A percentile compares a stretch with the other conserved stretches of the same genome.
These are phyloP conservation scores for Aspergillus caelatus DNA, from an alignment of 2,329 filamentous ascomycete species.

Conservation along the genomic window DNA sequence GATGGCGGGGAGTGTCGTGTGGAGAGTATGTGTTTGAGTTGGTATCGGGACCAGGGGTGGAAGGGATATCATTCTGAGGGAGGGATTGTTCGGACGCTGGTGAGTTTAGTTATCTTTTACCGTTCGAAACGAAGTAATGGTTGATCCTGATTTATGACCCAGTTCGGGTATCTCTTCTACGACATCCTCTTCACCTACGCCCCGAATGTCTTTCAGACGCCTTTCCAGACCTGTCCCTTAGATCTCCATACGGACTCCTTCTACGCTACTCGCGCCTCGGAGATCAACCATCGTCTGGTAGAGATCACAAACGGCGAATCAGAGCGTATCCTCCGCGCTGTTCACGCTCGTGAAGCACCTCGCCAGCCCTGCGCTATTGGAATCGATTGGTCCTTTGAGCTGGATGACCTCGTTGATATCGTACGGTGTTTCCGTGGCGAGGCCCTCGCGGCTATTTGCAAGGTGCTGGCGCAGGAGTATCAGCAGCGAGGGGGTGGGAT, in stretches of 20 bases:
- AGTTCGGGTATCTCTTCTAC: constrained; percentile 84
- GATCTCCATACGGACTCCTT: constrained; percentile 94
- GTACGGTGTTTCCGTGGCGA: constrained; percentile 76
- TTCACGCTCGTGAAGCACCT: constrained; percentile 70
- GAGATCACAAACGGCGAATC: constrained; percentile 85
- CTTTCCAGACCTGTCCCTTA: constrained; percentile 89
- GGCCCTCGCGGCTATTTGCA: constrained; percentile 81
- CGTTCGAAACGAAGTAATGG: not conserved
- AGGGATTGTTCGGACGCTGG: constrained; percentile 83
- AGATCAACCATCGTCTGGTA: constrained; percentile 85
- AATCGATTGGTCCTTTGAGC: constrained; percentile 83
- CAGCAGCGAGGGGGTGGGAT: constrained; percentile 81
- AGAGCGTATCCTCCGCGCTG: constrained; percentile 63
- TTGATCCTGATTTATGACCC: not conserved
- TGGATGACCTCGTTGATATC: constrained; percentile 78
- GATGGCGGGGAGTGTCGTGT: constrained; percentile 78
- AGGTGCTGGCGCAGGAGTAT: constrained; percentile 95
- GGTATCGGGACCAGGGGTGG: constrained; percentile 82
- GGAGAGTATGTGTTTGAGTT: constrained; percentile 89
- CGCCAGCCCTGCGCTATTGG: constrained; percentile 84
- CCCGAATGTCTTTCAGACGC: constrained; percentile 95
- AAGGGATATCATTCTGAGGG: constrained; percentile 95
- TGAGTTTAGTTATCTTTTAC: constrained; percentile 23
- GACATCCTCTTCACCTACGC: constrained; percentile 92
- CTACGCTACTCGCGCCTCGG: constrained; percentile 79